Evolutionary conservation across 75 land plant genomes (phyloP).

Genomic region (Pinus tabuliformis): DNA sequence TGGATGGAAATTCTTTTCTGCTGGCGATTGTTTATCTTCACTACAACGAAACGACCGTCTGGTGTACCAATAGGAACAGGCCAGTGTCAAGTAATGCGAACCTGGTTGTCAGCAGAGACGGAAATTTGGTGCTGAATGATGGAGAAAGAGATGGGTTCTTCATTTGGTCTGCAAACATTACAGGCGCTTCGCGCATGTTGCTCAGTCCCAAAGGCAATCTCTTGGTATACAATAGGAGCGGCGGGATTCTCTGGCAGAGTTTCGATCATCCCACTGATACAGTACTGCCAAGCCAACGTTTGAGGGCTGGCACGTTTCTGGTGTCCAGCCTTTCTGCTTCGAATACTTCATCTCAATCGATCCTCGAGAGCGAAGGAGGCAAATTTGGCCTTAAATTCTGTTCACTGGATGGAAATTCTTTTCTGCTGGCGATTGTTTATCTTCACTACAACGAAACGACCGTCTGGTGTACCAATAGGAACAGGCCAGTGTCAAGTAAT

Average conservation of each 20-base stretch:
- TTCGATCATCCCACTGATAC: constrained; percentile 17
- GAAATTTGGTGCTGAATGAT: not conserved
- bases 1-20: too few species aligned
- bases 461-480: not conserved
- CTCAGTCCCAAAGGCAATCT: not conserved
- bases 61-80: not conserved
- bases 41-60: too few species aligned
- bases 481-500: not conserved
- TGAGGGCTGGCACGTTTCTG: not conserved
- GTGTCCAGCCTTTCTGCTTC: constrained; percentile 13
- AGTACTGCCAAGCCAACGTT: not conserved
- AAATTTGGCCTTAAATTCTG: too few species aligned
- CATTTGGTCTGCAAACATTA: constrained; percentile 43
- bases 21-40: too few species aligned
- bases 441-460: not conserved
- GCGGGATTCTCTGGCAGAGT: constrained; percentile 8
- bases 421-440: not conserved
- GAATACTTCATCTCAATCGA: not conserved
- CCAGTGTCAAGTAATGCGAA: not conserved
- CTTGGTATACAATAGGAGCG: not conserved
- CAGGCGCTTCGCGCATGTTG: not conserved
- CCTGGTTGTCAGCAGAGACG: too few species aligned
- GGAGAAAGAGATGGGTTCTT: constrained; percentile 15
- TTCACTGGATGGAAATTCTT: not conserved
- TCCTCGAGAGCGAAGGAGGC: too few species aligned